Evolutionary conservation across 176 grass and related monocot genomes (phyloP).

Genomic region (Poa pratensis): DNA sequence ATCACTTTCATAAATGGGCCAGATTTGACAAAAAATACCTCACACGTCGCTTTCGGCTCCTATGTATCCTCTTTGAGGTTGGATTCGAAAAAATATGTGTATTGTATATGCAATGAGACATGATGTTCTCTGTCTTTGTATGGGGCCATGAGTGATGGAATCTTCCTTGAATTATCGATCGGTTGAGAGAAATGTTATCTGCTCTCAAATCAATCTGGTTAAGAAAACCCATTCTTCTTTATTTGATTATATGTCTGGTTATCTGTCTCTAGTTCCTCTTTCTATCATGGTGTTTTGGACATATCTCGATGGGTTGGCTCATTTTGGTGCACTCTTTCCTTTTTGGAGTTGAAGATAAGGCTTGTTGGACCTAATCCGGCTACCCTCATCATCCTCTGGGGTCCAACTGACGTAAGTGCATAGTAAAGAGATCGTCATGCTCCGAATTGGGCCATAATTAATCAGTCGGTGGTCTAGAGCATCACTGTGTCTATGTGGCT

Average conservation of each 20-base stretch:
- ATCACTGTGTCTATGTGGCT: too few relatives aligned
- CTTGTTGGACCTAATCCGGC: background rate
- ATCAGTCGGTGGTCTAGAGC: too few relatives aligned
- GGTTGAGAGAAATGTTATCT: conserved; percentile 36
- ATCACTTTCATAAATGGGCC: too few relatives aligned
- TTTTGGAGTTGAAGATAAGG: background rate
- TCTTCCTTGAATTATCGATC: conserved; percentile 41
- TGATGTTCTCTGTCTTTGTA: background rate
- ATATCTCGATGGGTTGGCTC: background rate
- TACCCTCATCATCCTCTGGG: background rate
- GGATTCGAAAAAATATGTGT: background rate
- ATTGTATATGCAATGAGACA: background rate
- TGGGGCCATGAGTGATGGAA: background rate
- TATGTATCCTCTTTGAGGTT: conserved; percentile 4
- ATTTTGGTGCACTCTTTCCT: conserved; percentile 1
- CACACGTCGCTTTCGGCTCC: background rate
- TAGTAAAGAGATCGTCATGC: too few relatives aligned
- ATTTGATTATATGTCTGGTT: conserved; percentile 10
- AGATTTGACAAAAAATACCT: too few relatives aligned
- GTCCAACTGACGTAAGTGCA: background rate
- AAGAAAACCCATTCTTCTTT: background rate
- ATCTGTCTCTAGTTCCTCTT: background rate
- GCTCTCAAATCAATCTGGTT: conserved; percentile 10
- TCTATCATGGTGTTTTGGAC: conserved; percentile 7
- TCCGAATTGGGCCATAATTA: too few relatives aligned